Evolutionary conservation across 768 basidiomycete species (phyloP), one percentile per base, ranked within the genome.

Genomic region (Suillus luteus): DNA sequence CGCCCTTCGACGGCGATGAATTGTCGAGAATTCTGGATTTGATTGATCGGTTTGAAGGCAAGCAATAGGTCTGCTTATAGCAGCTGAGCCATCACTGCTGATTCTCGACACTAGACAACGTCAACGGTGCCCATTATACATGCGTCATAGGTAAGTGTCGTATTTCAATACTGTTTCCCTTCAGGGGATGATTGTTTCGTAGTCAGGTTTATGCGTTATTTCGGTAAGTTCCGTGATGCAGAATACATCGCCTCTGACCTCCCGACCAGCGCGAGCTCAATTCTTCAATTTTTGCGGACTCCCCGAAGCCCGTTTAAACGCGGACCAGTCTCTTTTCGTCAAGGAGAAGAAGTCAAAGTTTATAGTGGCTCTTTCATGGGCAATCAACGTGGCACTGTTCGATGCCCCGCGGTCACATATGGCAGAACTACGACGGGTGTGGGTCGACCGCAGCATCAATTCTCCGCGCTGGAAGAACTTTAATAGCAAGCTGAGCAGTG

Each of bases 271-370:
- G 5, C 78, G 67, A 72, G 65, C 67, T 15, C 69, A 77, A 37
- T 84, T 83, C 59, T 67, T 78, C 35, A 78, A 85, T 67, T 82
- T 80, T 59, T 73, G 82, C 65, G 84, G 85, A 5, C 80, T 84
- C 68, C 72, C 76, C 2, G 70, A 69, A 44, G 82, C 81, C 3
- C 83, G 85, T 5, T 72, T 86, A 14, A 71, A 78, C 37, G 76
- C 80, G 2, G 75, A 81, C 62, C 78, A 80, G 62, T 82, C 80
- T 22, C 74, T 86, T 19, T 69, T 70, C 24, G 65, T 64, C 7
- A 55, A 51, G 38, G 54, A 19, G 62, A 63, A 24, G 44, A 49
- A 5, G 40, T 48, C 9, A 19, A 24, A 43, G 8, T 46, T 66
- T 3, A 52, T 69, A 8, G 62, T 60, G 1, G 46, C 70, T 11